Evolutionary conservation across 176 grass and related monocot species (phyloP), one percentile per base, ranked within the genome.

Genomic region (Oryza coarctata): DNA sequence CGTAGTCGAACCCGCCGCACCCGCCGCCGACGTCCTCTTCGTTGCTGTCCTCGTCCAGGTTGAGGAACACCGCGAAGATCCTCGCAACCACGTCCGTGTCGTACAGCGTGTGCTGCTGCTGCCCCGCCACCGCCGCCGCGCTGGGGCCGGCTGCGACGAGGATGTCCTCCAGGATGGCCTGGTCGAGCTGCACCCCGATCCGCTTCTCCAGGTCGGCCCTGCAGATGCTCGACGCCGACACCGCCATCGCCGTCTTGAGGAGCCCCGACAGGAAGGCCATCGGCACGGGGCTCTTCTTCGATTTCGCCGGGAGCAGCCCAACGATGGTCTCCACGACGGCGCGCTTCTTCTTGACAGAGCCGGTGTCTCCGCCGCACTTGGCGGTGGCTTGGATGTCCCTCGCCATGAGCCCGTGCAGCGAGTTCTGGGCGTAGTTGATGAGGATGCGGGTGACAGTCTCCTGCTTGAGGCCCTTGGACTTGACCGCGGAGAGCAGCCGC

Each of bases 401-500:
- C 20, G 76, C 82, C 92, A 91, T 86, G 71, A 98, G 77, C 64
- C 92, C 83, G 49, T 98, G 88, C 4, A 98, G 82, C 66, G 95
- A 89, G 78, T 79, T 94, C 73, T 94, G 90, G 9, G 92, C 92
- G 73, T 98, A 98, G 64, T 93, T 94, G 49, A 98, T 93, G 35
- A 98, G 79, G 73, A 94, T 94, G 58, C 84, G 63, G 33, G 90
- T 93, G 39, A 98, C 76, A 9, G 86, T 98, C 68, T 98, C 92
- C 91, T 94, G 90, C 78, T 87, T 98, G n/a, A 98, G 90, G n/a
- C 95, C 95, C 68, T 94, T 94, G 30, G 90, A 92, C 73, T 94
- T 98, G 7, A 94, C 62, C 3, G 95, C 86, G 15, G 92, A 89
- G 14, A 98, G 87, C 28, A 94, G 81, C n/a, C 86, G 85, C 64